These are phyloP conservation scores for Penicillium arizonense DNA, from an alignment of 495 filamentous ascomycete genomes.

Conservation along the genomic window DNA sequence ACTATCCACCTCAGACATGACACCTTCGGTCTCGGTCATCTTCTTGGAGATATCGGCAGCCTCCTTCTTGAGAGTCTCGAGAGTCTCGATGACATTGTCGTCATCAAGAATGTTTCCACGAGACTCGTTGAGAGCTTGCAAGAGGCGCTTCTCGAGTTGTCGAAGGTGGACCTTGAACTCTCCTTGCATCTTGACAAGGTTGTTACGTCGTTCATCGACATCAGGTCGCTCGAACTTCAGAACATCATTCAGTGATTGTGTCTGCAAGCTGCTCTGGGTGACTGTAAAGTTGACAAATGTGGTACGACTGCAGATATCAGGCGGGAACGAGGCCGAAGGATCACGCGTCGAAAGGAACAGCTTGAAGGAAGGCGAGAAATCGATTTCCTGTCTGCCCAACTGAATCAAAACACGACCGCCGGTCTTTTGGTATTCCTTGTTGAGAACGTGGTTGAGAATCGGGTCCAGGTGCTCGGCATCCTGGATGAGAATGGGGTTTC, in stretches of 20 bases:
- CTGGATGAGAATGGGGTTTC: constrained; percentile 97
- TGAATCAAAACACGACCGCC: constrained; percentile 97
- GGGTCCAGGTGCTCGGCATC: constrained; percentile 97
- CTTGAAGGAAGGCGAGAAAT: constrained; percentile 97
- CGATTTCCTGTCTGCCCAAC: constrained; percentile 97
- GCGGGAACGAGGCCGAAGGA: constrained; percentile 94
- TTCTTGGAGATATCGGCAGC: constrained; percentile 93
- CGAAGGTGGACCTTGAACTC: constrained; percentile 97
- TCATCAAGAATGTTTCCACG: constrained; percentile 98
- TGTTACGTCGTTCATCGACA: constrained; percentile 94
- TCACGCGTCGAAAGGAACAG: constrained; percentile 94
- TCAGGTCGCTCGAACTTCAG: constrained; percentile 96
- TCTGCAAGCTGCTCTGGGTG: constrained; percentile 97
- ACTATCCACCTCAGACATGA: constrained; percentile 95
- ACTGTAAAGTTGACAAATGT: constrained; percentile 99
- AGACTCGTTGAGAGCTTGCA: constrained; percentile 96
- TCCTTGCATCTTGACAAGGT: constrained; percentile 96
- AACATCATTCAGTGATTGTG: constrained; percentile 94
- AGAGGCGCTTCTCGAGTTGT: constrained; percentile 89
- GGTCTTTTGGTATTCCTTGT: constrained; percentile 99
- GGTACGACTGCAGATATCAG: constrained; percentile 95
- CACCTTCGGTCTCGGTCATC: constrained; percentile 93
- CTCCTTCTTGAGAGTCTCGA: constrained; percentile 97
- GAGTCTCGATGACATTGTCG: constrained; percentile 94
- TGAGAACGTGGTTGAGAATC: constrained; percentile 96